Evolutionary conservation across 306 rosid species (phyloP).

Genomic region (Luffa aegyptiaca): DNA sequence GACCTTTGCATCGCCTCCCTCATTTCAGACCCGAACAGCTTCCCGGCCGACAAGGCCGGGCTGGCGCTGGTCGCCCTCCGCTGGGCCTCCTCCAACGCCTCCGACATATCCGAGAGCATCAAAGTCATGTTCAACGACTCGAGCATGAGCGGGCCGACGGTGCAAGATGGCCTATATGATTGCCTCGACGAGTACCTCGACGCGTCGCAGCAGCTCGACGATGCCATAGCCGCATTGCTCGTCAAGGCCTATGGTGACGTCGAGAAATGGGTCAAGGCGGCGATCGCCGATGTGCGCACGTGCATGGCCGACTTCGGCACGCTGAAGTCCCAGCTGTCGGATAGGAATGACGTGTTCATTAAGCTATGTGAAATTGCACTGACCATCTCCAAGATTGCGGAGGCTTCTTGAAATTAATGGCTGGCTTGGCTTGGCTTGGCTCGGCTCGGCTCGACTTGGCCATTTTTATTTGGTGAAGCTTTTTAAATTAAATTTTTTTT

Average conservation of each 20-base stretch:
- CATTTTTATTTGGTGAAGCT: background rate
- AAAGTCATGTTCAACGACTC: constrained; percentile 8
- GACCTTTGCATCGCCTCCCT: constrained; percentile 20
- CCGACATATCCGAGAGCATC: constrained; percentile 20
- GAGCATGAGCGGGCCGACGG: background rate
- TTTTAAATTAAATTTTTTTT: background rate
- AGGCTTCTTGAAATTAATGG: background rate
- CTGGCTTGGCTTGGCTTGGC: too few relatives aligned
- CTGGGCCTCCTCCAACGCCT: constrained; percentile 22
- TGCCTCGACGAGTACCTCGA: constrained; percentile 29
- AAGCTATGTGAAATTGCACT: constrained; percentile 20
- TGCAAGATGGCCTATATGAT: constrained; percentile 20
- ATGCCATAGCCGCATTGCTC: constrained; percentile 13
- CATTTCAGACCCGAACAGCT: constrained; percentile 14
- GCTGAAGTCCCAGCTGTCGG: background rate
- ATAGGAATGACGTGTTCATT: constrained; percentile 12
- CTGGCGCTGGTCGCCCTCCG: constrained; percentile 20
- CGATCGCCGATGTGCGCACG: constrained; percentile 7
- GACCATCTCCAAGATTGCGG: constrained; percentile 5
- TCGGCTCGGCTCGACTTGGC: background rate
- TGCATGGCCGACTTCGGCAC: constrained; percentile 3
- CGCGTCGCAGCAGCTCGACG: constrained; percentile 32
- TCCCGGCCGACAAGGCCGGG: constrained; percentile 22
- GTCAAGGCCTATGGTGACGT: constrained; percentile 6
- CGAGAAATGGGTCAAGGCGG: constrained; percentile 20